These are phyloP conservation scores for Aurantiochytrium sp. DNA, from an alignment of 108 stramenopile species.

Conservation along the genomic window DNA sequence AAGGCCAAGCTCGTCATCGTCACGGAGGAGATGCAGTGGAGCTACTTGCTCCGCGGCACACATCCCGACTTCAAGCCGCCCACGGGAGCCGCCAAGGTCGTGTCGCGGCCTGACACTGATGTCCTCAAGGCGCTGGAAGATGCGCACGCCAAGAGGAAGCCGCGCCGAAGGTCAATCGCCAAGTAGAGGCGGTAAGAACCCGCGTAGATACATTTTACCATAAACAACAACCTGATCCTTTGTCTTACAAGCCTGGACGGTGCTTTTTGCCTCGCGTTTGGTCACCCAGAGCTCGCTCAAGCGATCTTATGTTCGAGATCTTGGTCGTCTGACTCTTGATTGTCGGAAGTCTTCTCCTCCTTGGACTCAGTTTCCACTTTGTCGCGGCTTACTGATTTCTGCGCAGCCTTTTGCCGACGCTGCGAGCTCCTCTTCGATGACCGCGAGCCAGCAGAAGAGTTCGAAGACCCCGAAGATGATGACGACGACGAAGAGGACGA, in stretches of 20 bases:
- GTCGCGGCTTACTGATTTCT: too few relatives aligned
- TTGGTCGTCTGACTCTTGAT: too few relatives aligned
- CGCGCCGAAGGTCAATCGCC: not conserved
- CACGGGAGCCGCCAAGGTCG: not conserved
- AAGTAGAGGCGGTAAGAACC: too few relatives aligned
- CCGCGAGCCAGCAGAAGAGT: not conserved
- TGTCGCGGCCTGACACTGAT: not conserved
- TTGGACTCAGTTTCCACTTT: not conserved
- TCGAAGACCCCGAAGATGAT: not conserved
- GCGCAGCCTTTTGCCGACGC: too few relatives aligned
- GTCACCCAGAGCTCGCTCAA: too few relatives aligned
- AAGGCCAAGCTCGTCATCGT: constrained; percentile 47
- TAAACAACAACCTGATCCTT: too few relatives aligned
- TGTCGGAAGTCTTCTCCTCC: too few relatives aligned
- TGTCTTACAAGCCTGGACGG: too few relatives aligned
- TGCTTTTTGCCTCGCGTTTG: too few relatives aligned
- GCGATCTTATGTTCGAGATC: too few relatives aligned
- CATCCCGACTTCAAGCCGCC: constrained; percentile 35
- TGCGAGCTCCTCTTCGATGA: too few relatives aligned
- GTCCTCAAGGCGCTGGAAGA: not conserved
- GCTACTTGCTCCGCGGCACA: constrained; percentile 32
- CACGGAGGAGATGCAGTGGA: constrained; percentile 49
- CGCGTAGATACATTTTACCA: too few relatives aligned
- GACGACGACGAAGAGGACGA: not conserved
- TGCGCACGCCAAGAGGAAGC: not conserved